These are phyloP conservation scores for Rutstroemia sydowiana DNA, from an alignment of 2,329 filamentous ascomycete genomes.

Conservation along the genomic window DNA sequence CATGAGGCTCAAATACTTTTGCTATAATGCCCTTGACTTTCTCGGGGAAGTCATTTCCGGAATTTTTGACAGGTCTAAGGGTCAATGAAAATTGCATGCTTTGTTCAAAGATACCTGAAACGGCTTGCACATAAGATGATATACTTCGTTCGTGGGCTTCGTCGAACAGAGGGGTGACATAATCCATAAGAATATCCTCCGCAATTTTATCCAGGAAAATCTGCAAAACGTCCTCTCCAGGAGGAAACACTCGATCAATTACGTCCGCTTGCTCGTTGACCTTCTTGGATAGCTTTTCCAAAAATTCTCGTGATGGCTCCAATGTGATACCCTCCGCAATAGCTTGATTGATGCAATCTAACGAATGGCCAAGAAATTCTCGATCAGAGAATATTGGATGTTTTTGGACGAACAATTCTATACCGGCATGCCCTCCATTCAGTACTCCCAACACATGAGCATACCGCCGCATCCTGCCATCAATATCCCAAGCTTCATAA, in stretches of 20 bases:
- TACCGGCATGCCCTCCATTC: slow-evolving; percentile 69
- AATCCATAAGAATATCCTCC: slow-evolving; percentile 77
- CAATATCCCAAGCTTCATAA: slow-evolving; percentile 80
- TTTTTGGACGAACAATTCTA: slow-evolving; percentile 83
- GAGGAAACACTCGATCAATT: slow-evolving; percentile 73
- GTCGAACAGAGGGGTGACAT: slow-evolving; percentile 77
- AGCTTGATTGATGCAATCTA: slow-evolving; percentile 72
- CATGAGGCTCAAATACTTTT: slow-evolving; percentile 78
- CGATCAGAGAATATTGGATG: slow-evolving; percentile 75
- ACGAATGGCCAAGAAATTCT: slow-evolving; percentile 62
- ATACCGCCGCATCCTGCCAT: slow-evolving; percentile 82
- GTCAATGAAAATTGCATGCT: slow-evolving; percentile 68
- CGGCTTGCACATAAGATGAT: slow-evolving; percentile 73
- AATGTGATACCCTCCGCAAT: slow-evolving; percentile 62
- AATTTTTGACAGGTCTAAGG: slow-evolving; percentile 58
- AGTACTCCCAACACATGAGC: slow-evolving; percentile 76
- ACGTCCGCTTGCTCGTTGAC: slow-evolving; percentile 76
- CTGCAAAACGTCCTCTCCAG: slow-evolving; percentile 64
- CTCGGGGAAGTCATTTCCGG: slow-evolving; percentile 51
- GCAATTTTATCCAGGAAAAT: slow-evolving; percentile 74
- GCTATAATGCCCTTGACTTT: slow-evolving; percentile 61
- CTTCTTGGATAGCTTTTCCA: slow-evolving; percentile 64
- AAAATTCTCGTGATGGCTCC: slow-evolving; percentile 75
- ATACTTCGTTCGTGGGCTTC: slow-evolving; percentile 73
- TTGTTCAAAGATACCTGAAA: slow-evolving; percentile 85